phyloP scores from a whole-genome alignment of 352 stramenopile species.

The Phytophthora capsici region DNA sequence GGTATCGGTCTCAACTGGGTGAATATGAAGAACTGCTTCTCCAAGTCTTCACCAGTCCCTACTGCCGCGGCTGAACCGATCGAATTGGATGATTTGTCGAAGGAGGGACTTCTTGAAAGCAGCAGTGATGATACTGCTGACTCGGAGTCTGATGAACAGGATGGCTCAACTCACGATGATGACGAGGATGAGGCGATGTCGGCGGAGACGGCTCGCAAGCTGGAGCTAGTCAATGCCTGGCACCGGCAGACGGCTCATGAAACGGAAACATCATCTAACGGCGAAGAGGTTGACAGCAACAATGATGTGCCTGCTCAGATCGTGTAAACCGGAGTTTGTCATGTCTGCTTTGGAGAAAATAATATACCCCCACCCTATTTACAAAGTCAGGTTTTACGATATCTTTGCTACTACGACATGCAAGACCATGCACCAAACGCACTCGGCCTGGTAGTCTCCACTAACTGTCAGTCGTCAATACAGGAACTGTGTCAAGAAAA shows the following conservation, averaged over 20 bases:
- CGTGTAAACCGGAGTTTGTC: conserved; percentile 34
- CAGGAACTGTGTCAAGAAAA: no score
- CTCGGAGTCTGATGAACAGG: conserved; percentile 62
- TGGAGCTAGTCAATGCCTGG: conserved; percentile 79
- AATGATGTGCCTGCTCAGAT: conserved; percentile 30
- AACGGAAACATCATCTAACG: conserved; percentile 21
- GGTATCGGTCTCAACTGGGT: conserved; percentile 87
- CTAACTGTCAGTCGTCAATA: no score
- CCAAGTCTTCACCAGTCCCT: conserved; percentile 32
- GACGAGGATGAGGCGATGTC: conserved; percentile 40
- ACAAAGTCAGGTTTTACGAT: conserved; percentile 7
- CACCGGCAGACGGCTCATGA: conserved; percentile 49
- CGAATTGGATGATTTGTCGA: conserved; percentile 46
- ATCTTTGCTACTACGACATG: no score
- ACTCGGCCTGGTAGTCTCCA: not conserved
- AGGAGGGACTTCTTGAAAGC: conserved; percentile 62
- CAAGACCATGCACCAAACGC: no score
- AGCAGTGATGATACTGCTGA: conserved; percentile 72
- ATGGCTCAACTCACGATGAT: conserved; percentile 19
- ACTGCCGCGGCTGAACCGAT: conserved; percentile 17
- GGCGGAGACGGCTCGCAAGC: conserved; percentile 59
- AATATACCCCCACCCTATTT: conserved; percentile 41
- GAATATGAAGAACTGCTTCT: conserved; percentile 57
- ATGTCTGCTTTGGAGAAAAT: conserved; percentile 14
- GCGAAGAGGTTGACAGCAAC: conserved; percentile 13